Evolutionary conservation across 148 eudicot genomes (phyloP).

Genomic region (Chenopodium berlandieri): DNA sequence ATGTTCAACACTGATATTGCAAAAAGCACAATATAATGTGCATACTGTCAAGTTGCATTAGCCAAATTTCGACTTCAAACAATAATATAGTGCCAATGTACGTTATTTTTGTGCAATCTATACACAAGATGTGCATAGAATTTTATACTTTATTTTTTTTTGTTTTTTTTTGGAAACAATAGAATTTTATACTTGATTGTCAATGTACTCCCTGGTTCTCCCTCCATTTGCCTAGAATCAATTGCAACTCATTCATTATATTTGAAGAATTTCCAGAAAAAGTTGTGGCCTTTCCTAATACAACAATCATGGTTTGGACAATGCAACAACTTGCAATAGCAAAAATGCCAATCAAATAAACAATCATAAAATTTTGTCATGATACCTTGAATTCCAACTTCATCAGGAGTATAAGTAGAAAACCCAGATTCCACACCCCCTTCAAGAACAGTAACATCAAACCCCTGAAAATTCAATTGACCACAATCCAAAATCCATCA

Average conservation of each 20-base stretch:
- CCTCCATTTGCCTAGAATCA: background rate
- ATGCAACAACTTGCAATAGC: background rate
- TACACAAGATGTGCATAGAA: no score
- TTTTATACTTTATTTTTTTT: no score
- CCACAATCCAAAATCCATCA: conserved; percentile 4
- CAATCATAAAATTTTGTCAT: background rate
- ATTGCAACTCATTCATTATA: background rate
- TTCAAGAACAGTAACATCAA: conserved; percentile 74
- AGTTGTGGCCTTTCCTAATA: background rate
- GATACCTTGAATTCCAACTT: conserved; percentile 63
- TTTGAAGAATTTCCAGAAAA: background rate
- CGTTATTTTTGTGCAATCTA: no score
- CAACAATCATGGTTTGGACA: background rate
- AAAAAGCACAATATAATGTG: no score
- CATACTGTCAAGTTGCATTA: no score
- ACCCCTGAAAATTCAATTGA: conserved; percentile 41
- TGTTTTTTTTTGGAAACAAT: no score
- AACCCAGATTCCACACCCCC: conserved; percentile 54
- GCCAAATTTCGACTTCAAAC: no score
- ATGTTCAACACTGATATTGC: background rate
- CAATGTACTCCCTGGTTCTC: background rate
- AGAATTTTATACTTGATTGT: no score
- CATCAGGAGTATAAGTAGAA: conserved; percentile 51
- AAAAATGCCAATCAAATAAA: background rate
- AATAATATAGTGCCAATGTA: no score